phyloP scores from a whole-genome alignment of 768 basidiomycete genomes.

The Pleurotus tuoliensis region DNA sequence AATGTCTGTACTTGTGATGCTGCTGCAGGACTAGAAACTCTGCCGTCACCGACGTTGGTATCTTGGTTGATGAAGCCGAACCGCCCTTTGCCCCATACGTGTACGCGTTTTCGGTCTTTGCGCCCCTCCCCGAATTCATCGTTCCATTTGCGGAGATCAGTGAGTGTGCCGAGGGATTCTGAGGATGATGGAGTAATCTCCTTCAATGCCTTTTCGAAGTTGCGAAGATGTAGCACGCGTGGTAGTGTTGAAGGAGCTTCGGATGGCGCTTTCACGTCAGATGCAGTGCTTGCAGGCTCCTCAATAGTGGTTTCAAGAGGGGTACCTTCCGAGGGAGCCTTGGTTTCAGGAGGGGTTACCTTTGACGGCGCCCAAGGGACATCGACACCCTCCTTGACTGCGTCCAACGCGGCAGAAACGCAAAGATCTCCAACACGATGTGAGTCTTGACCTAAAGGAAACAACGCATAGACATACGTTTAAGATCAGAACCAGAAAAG shows the following conservation, averaged over 20 bases:
- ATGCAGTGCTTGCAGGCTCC: conserved; percentile 11
- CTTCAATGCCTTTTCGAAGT: conserved; percentile 81
- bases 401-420: conserved; percentile 87
- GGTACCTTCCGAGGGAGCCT: conserved; percentile 8
- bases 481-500: conserved; percentile 93
- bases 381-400: conserved; percentile 79
- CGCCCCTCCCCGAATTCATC: conserved; percentile 91
- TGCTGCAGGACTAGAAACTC: conserved; percentile 25
- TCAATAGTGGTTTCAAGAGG: conserved; percentile 8
- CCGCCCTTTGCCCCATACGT: conserved; percentile 82
- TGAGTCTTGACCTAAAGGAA: conserved; percentile 5
- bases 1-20: conserved; percentile 12
- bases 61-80: conserved; percentile 76
- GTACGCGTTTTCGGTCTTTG: conserved; percentile 54
- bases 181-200: conserved; percentile 91
- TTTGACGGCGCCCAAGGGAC: conserved; percentile 63
- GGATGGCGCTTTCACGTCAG: background rate
- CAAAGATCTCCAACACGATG: conserved; percentile 66
- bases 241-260: conserved; percentile 6
- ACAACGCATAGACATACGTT: conserved; percentile 56
- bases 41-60: conserved; percentile 37
- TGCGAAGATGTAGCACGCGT: conserved; percentile 48
- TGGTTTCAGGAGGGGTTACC: conserved; percentile 3
- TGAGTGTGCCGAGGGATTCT: conserved; percentile 71
- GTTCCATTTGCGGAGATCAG: conserved; percentile 84